Percentiles rank a stretch among this genome's conserved stretches.
phyloP scores from a whole-genome alignment of 495 filamentous ascomycete species.

The Xylaria cubensis region DNA sequence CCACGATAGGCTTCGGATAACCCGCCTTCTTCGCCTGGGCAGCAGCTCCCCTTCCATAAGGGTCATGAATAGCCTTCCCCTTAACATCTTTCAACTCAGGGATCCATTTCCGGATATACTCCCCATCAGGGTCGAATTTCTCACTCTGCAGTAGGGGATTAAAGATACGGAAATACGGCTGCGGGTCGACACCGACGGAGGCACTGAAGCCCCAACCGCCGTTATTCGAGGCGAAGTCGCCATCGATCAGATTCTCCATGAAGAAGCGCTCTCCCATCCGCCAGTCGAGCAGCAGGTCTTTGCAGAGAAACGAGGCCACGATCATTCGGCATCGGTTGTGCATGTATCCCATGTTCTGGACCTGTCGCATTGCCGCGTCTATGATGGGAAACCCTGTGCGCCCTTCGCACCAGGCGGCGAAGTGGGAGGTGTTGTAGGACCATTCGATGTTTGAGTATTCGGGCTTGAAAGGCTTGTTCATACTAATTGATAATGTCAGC shows the following conservation, averaged over 20 bases:
- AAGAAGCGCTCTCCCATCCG: constrained; percentile 87
- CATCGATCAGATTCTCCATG: constrained; percentile 88
- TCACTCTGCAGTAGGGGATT: constrained; percentile 87
- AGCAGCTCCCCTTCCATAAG: constrained; percentile 70
- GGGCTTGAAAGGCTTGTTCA: constrained; percentile 93
- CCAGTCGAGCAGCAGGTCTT: constrained; percentile 90
- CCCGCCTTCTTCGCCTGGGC: constrained; percentile 65
- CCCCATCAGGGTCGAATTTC: constrained; percentile 74
- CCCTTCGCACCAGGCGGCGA: constrained; percentile 78
- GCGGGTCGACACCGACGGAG: constrained; percentile 84
- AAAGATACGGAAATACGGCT: constrained; percentile 92
- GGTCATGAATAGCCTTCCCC: constrained; percentile 76
- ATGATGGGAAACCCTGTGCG: constrained; percentile 86
- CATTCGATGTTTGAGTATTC: constrained; percentile 83
- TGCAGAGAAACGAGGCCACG: constrained; percentile 83
- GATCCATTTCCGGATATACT: constrained; percentile 77
- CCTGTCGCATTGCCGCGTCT: constrained; percentile 90
- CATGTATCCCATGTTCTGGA: constrained; percentile 76
- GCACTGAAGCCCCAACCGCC: constrained; percentile 90
- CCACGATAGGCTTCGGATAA: constrained; percentile 78
- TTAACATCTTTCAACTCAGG: constrained; percentile 67
- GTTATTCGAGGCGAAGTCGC: constrained; percentile 92
- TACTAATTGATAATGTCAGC: constrained; percentile 55
- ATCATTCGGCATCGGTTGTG: constrained; percentile 93
- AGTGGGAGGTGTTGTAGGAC: constrained; percentile 74